phyloP scores from a whole-genome alignment of 805 yeast species.

The Hanseniaspora clermontiae region DNA sequence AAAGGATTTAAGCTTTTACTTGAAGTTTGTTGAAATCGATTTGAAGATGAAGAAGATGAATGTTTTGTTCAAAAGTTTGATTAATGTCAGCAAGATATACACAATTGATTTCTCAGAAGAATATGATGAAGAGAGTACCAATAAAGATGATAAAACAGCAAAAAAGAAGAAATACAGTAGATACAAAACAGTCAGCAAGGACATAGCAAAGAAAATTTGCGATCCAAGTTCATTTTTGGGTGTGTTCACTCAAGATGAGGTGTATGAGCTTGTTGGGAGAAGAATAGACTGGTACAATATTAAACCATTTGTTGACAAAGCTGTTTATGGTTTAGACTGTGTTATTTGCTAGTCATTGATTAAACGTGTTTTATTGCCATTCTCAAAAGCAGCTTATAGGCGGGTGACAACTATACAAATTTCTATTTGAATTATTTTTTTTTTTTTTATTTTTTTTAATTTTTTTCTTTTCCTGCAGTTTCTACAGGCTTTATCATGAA shows the following conservation, averaged over 20 bases:
- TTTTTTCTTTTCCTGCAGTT: too few relatives aligned
- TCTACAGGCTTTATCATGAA: too few relatives aligned
- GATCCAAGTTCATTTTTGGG: constrained; percentile 81
- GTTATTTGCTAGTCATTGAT: constrained; percentile 49
- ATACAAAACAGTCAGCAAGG: constrained; percentile 47
- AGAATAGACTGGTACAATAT: constrained; percentile 77
- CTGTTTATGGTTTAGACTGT: constrained; percentile 81
- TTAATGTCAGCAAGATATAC: constrained; percentile 73
- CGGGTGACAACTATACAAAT: too few relatives aligned
- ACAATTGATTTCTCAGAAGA: constrained; percentile 37
- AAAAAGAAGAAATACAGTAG: constrained; percentile 24
- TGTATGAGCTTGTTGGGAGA: constrained; percentile 80
- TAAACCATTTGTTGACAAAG: constrained; percentile 72
- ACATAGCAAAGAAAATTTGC: constrained; percentile 69
- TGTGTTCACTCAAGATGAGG: constrained; percentile 80
- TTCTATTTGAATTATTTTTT: too few relatives aligned
- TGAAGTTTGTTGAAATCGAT: constrained; percentile 50
- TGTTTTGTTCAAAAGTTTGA: constrained; percentile 66
- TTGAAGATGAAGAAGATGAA: constrained; percentile 55
- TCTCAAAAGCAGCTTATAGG: constrained; percentile 20
- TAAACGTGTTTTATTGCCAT: too few relatives aligned
- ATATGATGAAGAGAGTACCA: constrained; percentile 2
- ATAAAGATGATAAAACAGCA: not conserved
- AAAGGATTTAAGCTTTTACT: constrained; percentile 67
- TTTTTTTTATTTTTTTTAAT: too few relatives aligned